A percentile compares a stretch with the other conserved stretches of the same genome.
phyloP scores from a whole-genome alignment of 1,139 yeast genomes.

The Pichia sp. region DNA sequence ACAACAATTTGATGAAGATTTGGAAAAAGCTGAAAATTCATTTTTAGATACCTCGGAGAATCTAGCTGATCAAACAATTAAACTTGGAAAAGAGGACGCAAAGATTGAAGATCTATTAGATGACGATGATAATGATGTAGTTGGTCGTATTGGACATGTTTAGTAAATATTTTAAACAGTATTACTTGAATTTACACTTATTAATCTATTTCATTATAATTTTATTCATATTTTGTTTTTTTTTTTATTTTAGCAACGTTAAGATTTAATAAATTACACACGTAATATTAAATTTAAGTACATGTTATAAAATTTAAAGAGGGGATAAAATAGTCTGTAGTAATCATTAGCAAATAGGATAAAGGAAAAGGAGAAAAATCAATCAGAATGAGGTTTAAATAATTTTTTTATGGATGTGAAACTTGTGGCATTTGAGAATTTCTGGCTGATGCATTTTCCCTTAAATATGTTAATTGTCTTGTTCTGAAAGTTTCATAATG shows the following conservation, averaged over 20 bases:
- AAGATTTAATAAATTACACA: no score
- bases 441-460: constrained; percentile 63
- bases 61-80: constrained; percentile 3
- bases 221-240: neutral
- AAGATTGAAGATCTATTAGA: constrained; percentile 12
- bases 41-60: neutral
- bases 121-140: neutral
- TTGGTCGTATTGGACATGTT: no score
- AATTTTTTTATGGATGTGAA: constrained; percentile 2
- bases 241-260: no score
- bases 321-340: no score
- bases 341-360: constrained; percentile 5
- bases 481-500: constrained; percentile 94
- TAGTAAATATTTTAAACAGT: no score
- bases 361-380: neutral
- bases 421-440: constrained; percentile 25
- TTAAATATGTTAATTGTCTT: constrained; percentile 87
- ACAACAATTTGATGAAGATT: constrained; percentile 4
- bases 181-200: no score
- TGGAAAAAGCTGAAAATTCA: constrained; percentile 2
- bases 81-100: constrained; percentile 2
- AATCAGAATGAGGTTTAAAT: neutral
- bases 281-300: no score
- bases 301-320: no score
- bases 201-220: no score